Evolutionary conservation across 164 flowering plant species (phyloP).

Genomic region (Malania oleifera): DNA sequence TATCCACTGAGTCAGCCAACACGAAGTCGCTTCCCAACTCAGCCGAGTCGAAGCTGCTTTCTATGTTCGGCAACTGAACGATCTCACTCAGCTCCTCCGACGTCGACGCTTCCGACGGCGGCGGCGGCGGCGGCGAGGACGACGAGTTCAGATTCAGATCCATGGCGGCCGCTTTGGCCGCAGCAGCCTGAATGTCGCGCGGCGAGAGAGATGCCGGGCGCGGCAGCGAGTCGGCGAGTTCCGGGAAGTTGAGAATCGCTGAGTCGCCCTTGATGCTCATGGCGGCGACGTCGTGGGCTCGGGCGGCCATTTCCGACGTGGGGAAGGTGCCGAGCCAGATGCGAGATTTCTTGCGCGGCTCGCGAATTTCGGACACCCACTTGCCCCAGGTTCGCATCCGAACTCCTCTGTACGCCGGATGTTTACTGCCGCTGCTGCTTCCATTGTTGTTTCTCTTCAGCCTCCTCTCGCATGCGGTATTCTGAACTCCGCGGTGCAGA

Average conservation of each 20-base stretch:
- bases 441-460: constrained; percentile 15
- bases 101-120: constrained; percentile 12
- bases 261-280: constrained; percentile 62
- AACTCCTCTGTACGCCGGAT: constrained; percentile 72
- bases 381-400: constrained; percentile 86
- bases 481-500: too few species aligned
- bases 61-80: constrained; percentile 57
- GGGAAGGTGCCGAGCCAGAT: constrained; percentile 88
- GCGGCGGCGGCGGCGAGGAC: constrained; percentile 14
- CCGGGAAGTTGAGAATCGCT: constrained; percentile 71
- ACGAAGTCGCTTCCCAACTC: constrained; percentile 25
- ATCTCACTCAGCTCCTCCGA: constrained; percentile 58
- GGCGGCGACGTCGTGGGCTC: constrained; percentile 88
- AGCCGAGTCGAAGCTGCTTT: constrained; percentile 22
- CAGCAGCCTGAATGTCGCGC: constrained; percentile 69
- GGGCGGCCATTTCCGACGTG: constrained; percentile 82
- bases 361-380: constrained; percentile 92
- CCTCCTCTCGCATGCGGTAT: neutral
- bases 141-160: constrained; percentile 21
- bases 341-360: constrained; percentile 79
- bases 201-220: constrained; percentile 54
- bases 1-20: constrained; percentile 30
- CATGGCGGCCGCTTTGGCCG: constrained; percentile 75
- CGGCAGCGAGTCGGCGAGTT: constrained; percentile 49
- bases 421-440: constrained; percentile 32